These are phyloP conservation scores for Tripidium arundinaceum DNA, from an alignment of 202 grass and related monocot species.

Conservation along the genomic window DNA sequence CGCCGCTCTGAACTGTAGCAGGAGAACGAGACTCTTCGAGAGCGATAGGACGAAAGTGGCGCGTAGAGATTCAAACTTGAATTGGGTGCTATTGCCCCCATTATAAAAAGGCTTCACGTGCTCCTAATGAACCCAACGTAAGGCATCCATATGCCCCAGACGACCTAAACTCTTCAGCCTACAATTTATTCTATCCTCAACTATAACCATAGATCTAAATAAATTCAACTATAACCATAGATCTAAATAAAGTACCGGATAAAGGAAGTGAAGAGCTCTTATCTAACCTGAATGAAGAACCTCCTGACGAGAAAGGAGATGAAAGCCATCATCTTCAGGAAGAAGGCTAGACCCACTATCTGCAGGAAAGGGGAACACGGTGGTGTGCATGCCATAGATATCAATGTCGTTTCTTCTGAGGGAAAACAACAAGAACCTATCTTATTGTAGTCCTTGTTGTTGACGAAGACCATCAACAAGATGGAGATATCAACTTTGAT, in stretches of 20 bases:
- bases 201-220: too few relatives aligned
- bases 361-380: not conserved
- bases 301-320: not conserved
- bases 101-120: too few relatives aligned
- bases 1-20: not conserved
- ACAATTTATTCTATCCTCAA: too few relatives aligned
- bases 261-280: too few relatives aligned
- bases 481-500: not conserved
- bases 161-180: too few relatives aligned
- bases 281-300: not conserved
- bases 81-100: too few relatives aligned
- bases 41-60: too few relatives aligned
- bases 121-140: too few relatives aligned
- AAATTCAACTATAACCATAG: too few relatives aligned
- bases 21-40: not conserved
- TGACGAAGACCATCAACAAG: not conserved
- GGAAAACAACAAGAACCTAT: not conserved
- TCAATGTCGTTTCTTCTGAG: not conserved
- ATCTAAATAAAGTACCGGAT: too few relatives aligned
- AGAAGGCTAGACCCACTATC: not conserved
- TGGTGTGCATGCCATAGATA: not conserved
- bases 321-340: not conserved
- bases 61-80: too few relatives aligned
- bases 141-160: too few relatives aligned
- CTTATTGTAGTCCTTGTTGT: not conserved